phyloP scores from a whole-genome alignment of 2,329 filamentous ascomycete species.

The Colletotrichum limetticola region DNA sequence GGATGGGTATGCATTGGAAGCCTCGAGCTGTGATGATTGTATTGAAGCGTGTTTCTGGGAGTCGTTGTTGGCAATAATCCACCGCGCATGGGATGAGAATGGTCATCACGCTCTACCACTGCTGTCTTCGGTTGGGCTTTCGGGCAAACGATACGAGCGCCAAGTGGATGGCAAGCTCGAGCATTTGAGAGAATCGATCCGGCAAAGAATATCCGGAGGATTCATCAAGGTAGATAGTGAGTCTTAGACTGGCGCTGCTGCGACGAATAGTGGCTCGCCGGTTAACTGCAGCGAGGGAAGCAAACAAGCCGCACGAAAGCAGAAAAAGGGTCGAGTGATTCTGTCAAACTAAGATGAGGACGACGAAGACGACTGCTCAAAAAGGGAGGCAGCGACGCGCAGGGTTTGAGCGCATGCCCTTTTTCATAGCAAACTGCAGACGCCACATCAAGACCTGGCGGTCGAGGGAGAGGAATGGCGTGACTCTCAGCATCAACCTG shows the following conservation, averaged over 20 bases:
- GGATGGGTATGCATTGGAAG: no score
- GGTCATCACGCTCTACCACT: no score
- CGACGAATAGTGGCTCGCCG: background rate
- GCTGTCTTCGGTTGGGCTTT: no score
- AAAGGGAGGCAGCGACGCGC: background rate
- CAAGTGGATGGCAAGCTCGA: background rate
- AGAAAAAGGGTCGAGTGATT: background rate
- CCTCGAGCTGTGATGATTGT: no score
- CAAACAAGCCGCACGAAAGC: background rate
- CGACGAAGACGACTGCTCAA: background rate
- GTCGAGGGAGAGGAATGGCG: background rate
- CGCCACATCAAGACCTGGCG: background rate
- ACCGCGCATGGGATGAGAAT: no score
- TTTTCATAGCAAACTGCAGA: background rate
- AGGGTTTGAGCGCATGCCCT: background rate
- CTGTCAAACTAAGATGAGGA: background rate
- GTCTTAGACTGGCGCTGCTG: background rate
- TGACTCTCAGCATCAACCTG: background rate
- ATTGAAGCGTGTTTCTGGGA: no score
- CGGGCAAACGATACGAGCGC: background rate
- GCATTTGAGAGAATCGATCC: background rate
- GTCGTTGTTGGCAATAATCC: no score
- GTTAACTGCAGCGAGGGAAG: background rate
- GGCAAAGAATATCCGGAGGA: background rate
- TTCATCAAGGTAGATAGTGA: background rate